A percentile compares a stretch with the other conserved stretches of the same genome.
Evolutionary conservation across 2,329 filamentous ascomycete species (phyloP).

Genomic region (Septoria petroselini): DNA sequence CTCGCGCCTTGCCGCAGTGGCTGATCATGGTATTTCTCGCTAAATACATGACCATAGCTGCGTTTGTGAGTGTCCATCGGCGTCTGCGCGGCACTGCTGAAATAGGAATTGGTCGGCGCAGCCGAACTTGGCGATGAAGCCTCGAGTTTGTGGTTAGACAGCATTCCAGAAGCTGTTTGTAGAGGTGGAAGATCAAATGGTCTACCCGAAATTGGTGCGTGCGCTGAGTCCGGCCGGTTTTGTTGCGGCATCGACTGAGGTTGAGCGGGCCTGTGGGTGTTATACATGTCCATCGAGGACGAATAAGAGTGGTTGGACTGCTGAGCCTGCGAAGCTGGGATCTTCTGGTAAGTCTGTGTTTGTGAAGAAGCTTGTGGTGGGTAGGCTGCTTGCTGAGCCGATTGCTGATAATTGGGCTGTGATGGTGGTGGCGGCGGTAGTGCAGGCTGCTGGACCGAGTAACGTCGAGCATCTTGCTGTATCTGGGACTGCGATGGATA

Average conservation of each 20-base stretch:
- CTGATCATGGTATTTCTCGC: slow-evolving; percentile 41
- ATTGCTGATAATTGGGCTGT: slow-evolving; percentile 21
- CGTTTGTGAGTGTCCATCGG: slow-evolving; percentile 43
- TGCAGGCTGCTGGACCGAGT: slow-evolving; percentile 42
- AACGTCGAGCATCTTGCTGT: slow-evolving; percentile 40
- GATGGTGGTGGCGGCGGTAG: slow-evolving; percentile 36
- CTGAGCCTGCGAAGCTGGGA: slow-evolving; percentile 22
- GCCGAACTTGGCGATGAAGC: slow-evolving; percentile 47
- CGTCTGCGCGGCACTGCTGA: slow-evolving; percentile 24
- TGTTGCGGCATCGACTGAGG: slow-evolving; percentile 31
- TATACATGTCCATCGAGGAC: slow-evolving; percentile 25
- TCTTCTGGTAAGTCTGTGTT: slow-evolving; percentile 32
- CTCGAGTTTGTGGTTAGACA: slow-evolving; percentile 39
- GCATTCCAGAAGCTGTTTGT: slow-evolving; percentile 37
- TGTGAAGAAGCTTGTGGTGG: slow-evolving; percentile 25
- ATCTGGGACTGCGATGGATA: slow-evolving; percentile 35
- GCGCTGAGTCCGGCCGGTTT: slow-evolving; percentile 25
- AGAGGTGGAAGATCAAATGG: slow-evolving; percentile 42
- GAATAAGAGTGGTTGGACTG: slow-evolving; percentile 25
- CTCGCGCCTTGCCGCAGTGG: slow-evolving; percentile 47
- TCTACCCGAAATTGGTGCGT: slow-evolving; percentile 24
- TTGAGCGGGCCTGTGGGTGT: slow-evolving; percentile 24
- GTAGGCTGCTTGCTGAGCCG: slow-evolving; percentile 33
- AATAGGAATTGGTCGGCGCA: slow-evolving; percentile 32
- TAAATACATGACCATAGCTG: slow-evolving; percentile 47